phyloP scores from a whole-genome alignment of 768 basidiomycete species.

The Pleurotus ostreatus region DNA sequence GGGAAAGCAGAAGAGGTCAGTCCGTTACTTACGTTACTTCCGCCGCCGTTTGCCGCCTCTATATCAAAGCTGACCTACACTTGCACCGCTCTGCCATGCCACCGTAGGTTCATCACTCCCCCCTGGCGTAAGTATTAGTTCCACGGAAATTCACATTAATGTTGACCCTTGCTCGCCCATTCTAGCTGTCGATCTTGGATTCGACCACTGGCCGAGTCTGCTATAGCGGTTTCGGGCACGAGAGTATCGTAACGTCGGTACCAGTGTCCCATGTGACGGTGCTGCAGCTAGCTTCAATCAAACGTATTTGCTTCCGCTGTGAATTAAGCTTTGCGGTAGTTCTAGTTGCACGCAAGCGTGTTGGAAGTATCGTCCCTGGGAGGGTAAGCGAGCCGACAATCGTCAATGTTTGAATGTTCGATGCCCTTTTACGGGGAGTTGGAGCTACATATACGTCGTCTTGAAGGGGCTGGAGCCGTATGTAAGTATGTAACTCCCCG shows the following conservation, averaged over 20 bases:
- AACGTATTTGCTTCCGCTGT: conserved; percentile 4
- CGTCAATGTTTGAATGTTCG: background rate
- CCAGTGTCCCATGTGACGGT: background rate
- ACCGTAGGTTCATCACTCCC: conserved; percentile 52
- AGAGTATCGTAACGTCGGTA: background rate
- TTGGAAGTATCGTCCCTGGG: conserved; percentile 6
- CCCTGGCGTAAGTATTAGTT: conserved; percentile 56
- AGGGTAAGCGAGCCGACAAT: background rate
- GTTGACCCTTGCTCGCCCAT: conserved; percentile 14
- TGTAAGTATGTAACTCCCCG: no score
- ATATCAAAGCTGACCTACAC: background rate
- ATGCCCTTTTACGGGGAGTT: no score
- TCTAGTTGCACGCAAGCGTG: conserved; percentile 2
- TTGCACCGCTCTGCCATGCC: conserved; percentile 3
- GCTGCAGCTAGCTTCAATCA: background rate
- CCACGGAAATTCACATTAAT: conserved; percentile 5
- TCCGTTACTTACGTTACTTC: conserved; percentile 1
- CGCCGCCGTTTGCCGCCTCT: background rate
- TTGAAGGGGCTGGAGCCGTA: no score
- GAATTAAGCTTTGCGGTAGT: conserved; percentile 2
- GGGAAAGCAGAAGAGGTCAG: conserved; percentile 63
- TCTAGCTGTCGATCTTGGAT: conserved; percentile 62
- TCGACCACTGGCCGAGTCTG: conserved; percentile 55
- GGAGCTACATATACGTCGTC: no score
- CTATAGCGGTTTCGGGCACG: conserved; percentile 5